Conservation (phyloP, 2,329 filamentous ascomycete genomes). For the Penicillium sp. region DNA sequence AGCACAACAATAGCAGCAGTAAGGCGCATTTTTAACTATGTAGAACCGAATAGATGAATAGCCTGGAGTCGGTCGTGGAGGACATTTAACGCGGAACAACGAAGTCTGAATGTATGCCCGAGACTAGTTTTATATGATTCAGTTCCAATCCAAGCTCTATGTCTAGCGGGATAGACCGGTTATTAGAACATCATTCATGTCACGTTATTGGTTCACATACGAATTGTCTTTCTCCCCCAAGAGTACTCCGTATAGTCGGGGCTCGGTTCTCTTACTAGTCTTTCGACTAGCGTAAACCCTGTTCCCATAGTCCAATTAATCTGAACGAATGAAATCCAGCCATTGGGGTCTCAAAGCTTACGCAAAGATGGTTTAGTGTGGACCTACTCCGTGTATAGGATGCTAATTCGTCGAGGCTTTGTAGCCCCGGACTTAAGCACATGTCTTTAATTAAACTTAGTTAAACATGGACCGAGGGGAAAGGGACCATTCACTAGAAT, state of each 20-base stretch:
- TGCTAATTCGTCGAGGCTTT: background rate
- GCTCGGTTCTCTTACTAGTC: background rate
- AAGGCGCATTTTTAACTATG: background rate
- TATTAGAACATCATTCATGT: background rate
- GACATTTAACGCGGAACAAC: background rate
- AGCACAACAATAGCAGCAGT: conserved; percentile 1
- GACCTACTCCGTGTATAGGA: background rate
- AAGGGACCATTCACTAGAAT: background rate
- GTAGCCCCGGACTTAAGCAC: background rate
- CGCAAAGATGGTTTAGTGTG: background rate
- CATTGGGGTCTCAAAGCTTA: background rate
- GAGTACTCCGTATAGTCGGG: background rate
- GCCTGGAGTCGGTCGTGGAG: background rate
- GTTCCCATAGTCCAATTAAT: background rate
- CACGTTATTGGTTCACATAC: background rate
- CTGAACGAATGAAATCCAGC: background rate
- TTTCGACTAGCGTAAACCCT: conserved; percentile 1
- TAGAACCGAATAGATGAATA: background rate
- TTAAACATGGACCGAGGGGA: background rate
- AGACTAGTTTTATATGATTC: conserved; percentile 2
- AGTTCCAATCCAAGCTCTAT: background rate
- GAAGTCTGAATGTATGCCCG: background rate
- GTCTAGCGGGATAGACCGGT: background rate
- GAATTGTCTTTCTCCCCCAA: background rate
- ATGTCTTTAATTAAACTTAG: conserved; percentile 1